Evolutionary conservation across 192 early-diverging fungal genomes (phyloP).

Genomic region (Martensiomyces pterosporus): DNA sequence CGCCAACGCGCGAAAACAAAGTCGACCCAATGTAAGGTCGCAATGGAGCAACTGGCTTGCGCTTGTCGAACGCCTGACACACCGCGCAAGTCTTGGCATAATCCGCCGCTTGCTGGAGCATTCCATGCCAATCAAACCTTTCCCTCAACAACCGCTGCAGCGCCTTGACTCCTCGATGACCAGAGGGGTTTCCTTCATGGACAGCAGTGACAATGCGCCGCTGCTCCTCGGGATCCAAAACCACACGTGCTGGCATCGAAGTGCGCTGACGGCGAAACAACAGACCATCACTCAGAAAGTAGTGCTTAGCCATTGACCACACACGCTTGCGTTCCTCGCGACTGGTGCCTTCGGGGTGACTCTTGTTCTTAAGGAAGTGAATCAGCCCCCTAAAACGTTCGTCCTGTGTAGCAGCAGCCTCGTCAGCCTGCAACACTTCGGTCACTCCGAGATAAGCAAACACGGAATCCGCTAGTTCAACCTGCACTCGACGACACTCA

Average conservation of each 20-base stretch:
- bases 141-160: background rate
- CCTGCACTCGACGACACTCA: background rate
- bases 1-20: constrained; percentile 6
- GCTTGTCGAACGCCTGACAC: constrained; percentile 1
- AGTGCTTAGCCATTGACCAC: background rate
- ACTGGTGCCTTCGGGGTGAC: background rate
- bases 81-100: background rate
- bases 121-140: background rate
- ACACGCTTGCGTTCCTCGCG: background rate
- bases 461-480: background rate
- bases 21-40: background rate
- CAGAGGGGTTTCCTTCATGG: constrained; percentile 4
- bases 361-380: background rate
- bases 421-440: background rate
- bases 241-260: background rate
- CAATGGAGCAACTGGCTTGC: background rate
- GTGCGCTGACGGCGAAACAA: background rate
- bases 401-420: background rate
- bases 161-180: constrained; percentile 2
- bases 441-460: background rate
- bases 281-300: constrained; percentile 1
- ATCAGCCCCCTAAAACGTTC: background rate
- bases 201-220: background rate
- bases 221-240: background rate
- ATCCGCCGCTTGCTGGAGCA: background rate